These are phyloP conservation scores for Suillus plorans DNA, from an alignment of 768 basidiomycete species.

Conservation along the genomic window DNA sequence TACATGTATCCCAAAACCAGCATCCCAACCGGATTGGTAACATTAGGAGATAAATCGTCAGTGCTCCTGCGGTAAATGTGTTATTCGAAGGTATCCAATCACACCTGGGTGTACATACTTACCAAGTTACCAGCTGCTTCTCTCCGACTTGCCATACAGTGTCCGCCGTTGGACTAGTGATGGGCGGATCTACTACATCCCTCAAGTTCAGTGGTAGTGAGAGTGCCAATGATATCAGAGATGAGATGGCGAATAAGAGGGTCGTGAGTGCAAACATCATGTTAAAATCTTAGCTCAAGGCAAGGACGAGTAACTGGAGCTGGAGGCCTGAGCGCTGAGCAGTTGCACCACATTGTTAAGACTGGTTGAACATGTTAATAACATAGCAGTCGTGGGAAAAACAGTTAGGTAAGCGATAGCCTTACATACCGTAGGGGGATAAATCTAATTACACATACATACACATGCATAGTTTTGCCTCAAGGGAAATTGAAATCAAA, in stretches of 20 bases:
- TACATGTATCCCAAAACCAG: conserved; percentile 26
- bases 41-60: conserved; percentile 25
- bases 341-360: neutral
- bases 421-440: no score
- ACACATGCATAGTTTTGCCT: no score
- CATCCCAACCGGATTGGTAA: conserved; percentile 31
- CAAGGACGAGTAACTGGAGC: neutral
- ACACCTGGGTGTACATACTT: conserved; percentile 22
- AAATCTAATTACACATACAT: no score
- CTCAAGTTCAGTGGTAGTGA: conserved; percentile 36
- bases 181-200: conserved; percentile 49
- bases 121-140: conserved; percentile 52
- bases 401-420: neutral
- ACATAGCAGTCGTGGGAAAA: conserved; percentile 1
- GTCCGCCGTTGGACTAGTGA: conserved; percentile 40
- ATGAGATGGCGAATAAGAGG: conserved; percentile 22
- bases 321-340: neutral
- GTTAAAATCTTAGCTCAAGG: neutral
- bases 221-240: conserved; percentile 17
- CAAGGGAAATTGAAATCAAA: no score
- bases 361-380: neutral
- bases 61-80: conserved; percentile 33
- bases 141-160: conserved; percentile 47
- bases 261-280: conserved; percentile 19
- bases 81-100: conserved; percentile 40